Conservation (phyloP, 192 early-diverging fungal genomes). For the Linnemannia elongata region DNA sequence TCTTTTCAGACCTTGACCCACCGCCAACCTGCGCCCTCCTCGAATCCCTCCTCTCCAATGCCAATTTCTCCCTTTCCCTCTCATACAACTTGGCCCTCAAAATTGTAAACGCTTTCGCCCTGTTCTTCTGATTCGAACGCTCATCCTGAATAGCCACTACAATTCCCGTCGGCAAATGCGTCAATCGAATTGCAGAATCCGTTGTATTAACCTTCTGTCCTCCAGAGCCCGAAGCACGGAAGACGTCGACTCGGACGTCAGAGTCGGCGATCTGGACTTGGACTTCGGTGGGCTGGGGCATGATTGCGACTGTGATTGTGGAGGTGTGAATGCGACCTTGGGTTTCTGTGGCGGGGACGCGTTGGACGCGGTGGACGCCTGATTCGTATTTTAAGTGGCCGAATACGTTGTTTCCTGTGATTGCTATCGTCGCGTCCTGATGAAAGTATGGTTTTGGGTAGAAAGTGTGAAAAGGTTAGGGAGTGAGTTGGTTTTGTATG, state of each 20-base stretch:
- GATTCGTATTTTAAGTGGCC: constrained; percentile 84
- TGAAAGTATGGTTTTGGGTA: neutral
- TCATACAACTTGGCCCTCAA: constrained; percentile 85
- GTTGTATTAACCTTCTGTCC: constrained; percentile 97
- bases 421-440: constrained; percentile 73
- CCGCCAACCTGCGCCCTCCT: constrained; percentile 76
- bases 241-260: constrained; percentile 80
- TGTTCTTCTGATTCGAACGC: constrained; percentile 95
- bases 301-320: constrained; percentile 83
- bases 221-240: constrained; percentile 84
- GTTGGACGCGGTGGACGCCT: constrained; percentile 87
- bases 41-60: constrained; percentile 68
- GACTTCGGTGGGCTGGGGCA: constrained; percentile 80
- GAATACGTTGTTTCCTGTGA: constrained; percentile 80
- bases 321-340: constrained; percentile 85
- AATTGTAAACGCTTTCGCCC: constrained; percentile 87
- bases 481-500: neutral
- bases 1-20: constrained; percentile 85
- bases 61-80: constrained; percentile 71
- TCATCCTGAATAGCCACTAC: constrained; percentile 91
- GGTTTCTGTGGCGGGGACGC: constrained; percentile 83
- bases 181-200: constrained; percentile 93
- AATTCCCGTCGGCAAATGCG: constrained; percentile 93
- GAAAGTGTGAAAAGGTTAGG: neutral
- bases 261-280: constrained; percentile 75